Conservation (phyloP, 345 rosid species). For the Laguncularia racemosa region DNA sequence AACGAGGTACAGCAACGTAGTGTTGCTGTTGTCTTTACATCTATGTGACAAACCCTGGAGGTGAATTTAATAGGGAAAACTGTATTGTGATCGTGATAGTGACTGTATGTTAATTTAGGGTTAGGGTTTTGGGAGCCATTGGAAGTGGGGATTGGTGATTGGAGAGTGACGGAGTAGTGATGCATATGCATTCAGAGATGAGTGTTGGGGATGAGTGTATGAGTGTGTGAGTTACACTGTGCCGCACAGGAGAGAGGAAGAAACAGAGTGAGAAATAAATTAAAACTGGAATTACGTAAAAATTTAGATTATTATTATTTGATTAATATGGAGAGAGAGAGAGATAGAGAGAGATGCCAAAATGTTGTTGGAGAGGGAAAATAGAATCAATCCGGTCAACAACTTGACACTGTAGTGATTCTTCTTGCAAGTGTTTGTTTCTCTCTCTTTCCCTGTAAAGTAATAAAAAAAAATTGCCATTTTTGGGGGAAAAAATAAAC, state of each 20-base stretch:
- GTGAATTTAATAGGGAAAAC: conserved; percentile 14
- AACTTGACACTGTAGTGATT: conserved; percentile 1
- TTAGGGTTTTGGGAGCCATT: conserved; percentile 16
- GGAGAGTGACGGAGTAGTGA: conserved; percentile 33
- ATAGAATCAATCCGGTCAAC: conserved; percentile 1
- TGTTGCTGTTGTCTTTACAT: no score
- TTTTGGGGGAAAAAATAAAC: no score
- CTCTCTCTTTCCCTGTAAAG: no score
- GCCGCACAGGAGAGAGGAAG: no score
- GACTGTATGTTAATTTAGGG: conserved; percentile 8
- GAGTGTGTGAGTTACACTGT: not conserved
- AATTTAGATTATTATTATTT: no score
- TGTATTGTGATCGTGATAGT: conserved; percentile 27
- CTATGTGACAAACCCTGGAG: not conserved
- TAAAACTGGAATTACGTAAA: no score
- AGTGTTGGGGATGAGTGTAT: not conserved
- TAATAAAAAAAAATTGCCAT: no score
- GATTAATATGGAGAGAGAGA: not conserved
- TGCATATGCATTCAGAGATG: conserved; percentile 29
- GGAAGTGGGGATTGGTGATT: conserved; percentile 23
- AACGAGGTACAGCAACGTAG: not conserved
- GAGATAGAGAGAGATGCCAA: not conserved
- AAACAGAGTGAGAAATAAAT: no score
- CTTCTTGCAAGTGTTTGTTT: no score
- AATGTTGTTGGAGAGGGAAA: not conserved